These are phyloP conservation scores for Dillenia suffruticosa DNA, from an alignment of 164 flowering plant species.

Conservation along the genomic window DNA sequence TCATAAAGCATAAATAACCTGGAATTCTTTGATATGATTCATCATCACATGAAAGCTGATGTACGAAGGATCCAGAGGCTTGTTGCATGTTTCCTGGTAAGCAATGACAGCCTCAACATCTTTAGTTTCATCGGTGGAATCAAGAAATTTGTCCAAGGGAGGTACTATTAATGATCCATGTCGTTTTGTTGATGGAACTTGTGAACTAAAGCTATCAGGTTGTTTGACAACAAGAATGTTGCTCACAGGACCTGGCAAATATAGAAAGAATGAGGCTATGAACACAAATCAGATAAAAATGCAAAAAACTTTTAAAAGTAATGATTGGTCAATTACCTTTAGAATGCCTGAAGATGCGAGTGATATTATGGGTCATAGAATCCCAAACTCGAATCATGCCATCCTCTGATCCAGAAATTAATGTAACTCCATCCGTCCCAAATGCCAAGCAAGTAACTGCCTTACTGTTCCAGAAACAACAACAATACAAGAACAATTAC, in stretches of 20 bases:
- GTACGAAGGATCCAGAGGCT: constrained; percentile 26
- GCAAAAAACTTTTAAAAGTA: too few species aligned
- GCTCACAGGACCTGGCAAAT: constrained; percentile 62
- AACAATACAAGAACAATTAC: constrained; percentile 2
- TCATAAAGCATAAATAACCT: constrained; percentile 32
- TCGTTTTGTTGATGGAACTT: constrained; percentile 31
- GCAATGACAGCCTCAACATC: constrained; percentile 23
- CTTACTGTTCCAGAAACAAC: constrained; percentile 41
- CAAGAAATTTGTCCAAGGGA: constrained; percentile 54
- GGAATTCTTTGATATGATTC: constrained; percentile 56
- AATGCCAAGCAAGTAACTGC: constrained; percentile 72
- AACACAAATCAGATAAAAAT: too few species aligned
- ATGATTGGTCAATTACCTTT: constrained; percentile 46
- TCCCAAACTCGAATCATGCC: constrained; percentile 76
- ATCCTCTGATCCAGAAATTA: constrained; percentile 91
- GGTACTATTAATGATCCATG: constrained; percentile 48
- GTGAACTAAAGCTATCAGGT: constrained; percentile 17
- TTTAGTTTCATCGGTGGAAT: constrained; percentile 33
- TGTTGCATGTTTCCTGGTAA: constrained; percentile 12
- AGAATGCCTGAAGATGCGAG: constrained; percentile 61
- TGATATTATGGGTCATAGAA: constrained; percentile 42
- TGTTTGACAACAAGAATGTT: constrained; percentile 47
- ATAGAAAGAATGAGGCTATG: not conserved
- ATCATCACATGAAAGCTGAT: constrained; percentile 37
- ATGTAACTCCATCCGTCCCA: constrained; percentile 39